phyloP scores from a whole-genome alignment of 2,329 filamentous ascomycete genomes.

The Leptographium galeiforme region DNA sequence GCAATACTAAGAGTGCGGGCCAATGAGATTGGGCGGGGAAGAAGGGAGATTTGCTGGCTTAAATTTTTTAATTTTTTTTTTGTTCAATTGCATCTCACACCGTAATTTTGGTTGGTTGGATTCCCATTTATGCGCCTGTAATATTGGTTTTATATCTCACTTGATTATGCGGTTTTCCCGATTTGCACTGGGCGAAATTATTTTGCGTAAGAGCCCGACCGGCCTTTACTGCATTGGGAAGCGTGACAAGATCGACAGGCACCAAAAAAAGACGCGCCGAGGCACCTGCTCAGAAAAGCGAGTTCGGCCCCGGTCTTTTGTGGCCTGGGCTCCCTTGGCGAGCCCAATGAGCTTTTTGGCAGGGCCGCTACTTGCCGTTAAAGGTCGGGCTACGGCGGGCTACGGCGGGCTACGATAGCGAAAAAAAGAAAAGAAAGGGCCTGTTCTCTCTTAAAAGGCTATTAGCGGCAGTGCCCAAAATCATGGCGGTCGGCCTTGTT shows the following conservation, averaged over 20 bases:
- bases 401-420: not conserved
- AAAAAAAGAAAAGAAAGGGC: not conserved
- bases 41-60: too few species aligned
- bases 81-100: not conserved
- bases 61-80: not conserved
- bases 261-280: not conserved
- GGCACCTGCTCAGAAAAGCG: not conserved
- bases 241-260: not conserved
- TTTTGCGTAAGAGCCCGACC: not conserved
- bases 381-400: not conserved
- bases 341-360: not conserved
- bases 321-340: not conserved
- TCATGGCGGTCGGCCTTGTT: too few species aligned
- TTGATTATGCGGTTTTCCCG: not conserved
- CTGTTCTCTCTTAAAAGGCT: not conserved
- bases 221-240: not conserved
- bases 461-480: not conserved
- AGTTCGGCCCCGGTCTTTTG: not conserved
- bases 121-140: too few species aligned
- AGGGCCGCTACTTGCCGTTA: not conserved
- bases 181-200: not conserved
- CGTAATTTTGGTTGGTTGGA: too few species aligned
- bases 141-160: not conserved
- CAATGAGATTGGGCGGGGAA: too few species aligned
- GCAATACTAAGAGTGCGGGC: too few species aligned